Percentiles rank a stretch among this genome's conserved stretches.
These are phyloP conservation scores for Colletotrichum costaricense DNA, from an alignment of 2,329 filamentous ascomycete genomes.

Conservation along the genomic window DNA sequence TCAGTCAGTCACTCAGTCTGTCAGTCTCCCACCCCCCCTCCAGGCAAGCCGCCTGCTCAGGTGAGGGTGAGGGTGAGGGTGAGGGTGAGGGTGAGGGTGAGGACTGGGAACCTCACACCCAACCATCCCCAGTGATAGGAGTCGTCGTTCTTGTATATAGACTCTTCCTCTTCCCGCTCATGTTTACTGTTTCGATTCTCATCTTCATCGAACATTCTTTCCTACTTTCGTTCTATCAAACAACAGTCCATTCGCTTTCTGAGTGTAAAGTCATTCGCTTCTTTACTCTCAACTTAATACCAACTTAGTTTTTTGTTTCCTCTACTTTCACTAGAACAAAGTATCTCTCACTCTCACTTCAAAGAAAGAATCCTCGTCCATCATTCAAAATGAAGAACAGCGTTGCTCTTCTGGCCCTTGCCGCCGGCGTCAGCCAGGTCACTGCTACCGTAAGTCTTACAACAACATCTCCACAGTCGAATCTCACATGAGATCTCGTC, in stretches of 20 bases:
- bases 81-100: constrained; percentile 7
- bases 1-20: not conserved
- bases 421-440: constrained; percentile 62
- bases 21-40: constrained; percentile 4
- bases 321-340: constrained; percentile 25
- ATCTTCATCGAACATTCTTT: constrained; percentile 38
- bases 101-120: constrained; percentile 24
- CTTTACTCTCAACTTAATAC: constrained; percentile 49
- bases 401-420: constrained; percentile 60
- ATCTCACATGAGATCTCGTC: not conserved
- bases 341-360: constrained; percentile 18
- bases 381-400: constrained; percentile 62
- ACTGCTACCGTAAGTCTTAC: constrained; percentile 55
- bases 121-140: constrained; percentile 23
- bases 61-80: constrained; percentile 22
- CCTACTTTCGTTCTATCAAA: constrained; percentile 43
- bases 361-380: constrained; percentile 23
- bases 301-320: constrained; percentile 31
- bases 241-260: constrained; percentile 46
- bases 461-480: constrained; percentile 35
- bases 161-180: constrained; percentile 25
- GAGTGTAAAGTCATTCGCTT: constrained; percentile 68
- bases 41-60: constrained; percentile 17
- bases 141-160: constrained; percentile 36
- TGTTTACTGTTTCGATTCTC: constrained; percentile 32